These are phyloP conservation scores for barley (Hordeum vulgare) DNA, from an alignment of 176 grass and related monocot species.

Conservation along the genomic window DNA sequence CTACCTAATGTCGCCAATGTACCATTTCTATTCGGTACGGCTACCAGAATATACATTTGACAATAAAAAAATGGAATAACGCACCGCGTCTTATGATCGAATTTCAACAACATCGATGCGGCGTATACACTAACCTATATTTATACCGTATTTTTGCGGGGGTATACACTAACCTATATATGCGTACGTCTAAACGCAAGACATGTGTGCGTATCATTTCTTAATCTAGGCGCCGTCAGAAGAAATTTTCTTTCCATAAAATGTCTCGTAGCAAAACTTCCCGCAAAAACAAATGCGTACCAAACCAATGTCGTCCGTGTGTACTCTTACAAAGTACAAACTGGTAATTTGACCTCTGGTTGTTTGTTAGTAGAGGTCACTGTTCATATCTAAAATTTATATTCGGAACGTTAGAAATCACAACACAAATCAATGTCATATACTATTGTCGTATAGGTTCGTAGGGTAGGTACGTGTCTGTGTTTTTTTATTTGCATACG, in stretches of 20 bases:
- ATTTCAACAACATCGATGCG: background rate
- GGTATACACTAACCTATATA: background rate
- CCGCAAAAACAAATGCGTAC: too few relatives aligned
- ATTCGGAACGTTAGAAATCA: background rate
- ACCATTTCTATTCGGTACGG: background rate
- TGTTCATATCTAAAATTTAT: background rate
- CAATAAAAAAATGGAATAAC: background rate
- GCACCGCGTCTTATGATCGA: background rate
- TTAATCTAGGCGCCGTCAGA: background rate
- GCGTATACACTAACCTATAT: background rate
- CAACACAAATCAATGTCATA: background rate
- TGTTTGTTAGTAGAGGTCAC: background rate
- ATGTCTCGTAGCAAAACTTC: too few relatives aligned
- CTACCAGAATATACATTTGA: background rate
- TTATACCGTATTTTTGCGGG: too few relatives aligned
- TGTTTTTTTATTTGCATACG: background rate
- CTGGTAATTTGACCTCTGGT: background rate
- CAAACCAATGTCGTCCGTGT: background rate
- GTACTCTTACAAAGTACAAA: background rate
- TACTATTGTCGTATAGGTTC: background rate
- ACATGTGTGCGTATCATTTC: background rate
- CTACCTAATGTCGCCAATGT: background rate
- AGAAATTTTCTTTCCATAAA: background rate
- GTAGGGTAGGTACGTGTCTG: background rate
- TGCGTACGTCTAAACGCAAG: background rate